These are phyloP conservation scores for Yamadazyma jaroonii DNA, from an alignment of 1,139 yeast species.

Conservation along the genomic window DNA sequence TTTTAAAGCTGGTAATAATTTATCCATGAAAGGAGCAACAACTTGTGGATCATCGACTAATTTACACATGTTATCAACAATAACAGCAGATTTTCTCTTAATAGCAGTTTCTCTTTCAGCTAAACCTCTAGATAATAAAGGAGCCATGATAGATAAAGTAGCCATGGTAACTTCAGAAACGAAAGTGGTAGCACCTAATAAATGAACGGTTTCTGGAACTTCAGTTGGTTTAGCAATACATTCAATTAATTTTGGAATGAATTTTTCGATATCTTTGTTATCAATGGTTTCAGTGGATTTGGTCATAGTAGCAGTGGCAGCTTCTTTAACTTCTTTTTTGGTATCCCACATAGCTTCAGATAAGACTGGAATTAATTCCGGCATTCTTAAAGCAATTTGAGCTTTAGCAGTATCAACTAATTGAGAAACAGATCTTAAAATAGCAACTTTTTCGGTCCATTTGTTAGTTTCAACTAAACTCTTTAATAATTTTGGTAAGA, in stretches of 20 bases:
- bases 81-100: slow-evolving; percentile 99
- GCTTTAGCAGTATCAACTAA: slow-evolving; percentile 93
- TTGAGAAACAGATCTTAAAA: slow-evolving; percentile 78
- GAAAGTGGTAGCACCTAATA: slow-evolving; percentile 98
- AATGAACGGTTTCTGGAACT: slow-evolving; percentile 98
- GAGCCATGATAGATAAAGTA: slow-evolving; percentile 98
- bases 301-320: slow-evolving; percentile 93
- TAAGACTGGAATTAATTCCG: slow-evolving; percentile 95
- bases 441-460: slow-evolving; percentile 98
- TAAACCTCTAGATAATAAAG: slow-evolving; percentile 97
- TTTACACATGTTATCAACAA: slow-evolving; percentile 99
- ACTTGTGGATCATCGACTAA: slow-evolving; percentile 99
- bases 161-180: slow-evolving; percentile 99
- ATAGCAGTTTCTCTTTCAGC: slow-evolving; percentile 99
- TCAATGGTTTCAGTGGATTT: slow-evolving; percentile 97
- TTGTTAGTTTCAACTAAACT: slow-evolving; percentile 76
- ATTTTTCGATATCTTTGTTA: slow-evolving; percentile 99
- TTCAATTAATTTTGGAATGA: slow-evolving; percentile 94
- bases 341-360: slow-evolving; percentile 99
- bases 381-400: slow-evolving; percentile 98
- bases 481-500: slow-evolving; percentile 76
- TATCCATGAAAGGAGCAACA: slow-evolving; percentile 97
- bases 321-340: slow-evolving; percentile 95
- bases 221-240: slow-evolving; percentile 96
- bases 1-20: slow-evolving; percentile 94